phyloP scores from a whole-genome alignment of 2,329 filamentous ascomycete species.

The Fusarium haematococcum region DNA sequence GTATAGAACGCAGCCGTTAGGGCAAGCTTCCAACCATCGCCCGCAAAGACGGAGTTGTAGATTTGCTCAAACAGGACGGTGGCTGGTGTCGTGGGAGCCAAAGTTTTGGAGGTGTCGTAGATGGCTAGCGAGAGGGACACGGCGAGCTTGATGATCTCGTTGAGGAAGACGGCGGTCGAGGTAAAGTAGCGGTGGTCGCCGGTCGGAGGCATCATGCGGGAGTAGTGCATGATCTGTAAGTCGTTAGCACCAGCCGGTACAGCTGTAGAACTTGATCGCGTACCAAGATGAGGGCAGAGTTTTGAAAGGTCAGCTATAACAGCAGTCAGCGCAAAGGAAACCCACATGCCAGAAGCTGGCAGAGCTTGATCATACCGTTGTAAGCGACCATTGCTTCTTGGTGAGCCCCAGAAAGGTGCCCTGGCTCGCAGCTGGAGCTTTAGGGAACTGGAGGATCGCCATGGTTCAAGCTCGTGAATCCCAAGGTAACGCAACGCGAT shows the following conservation, averaged over 20 bases:
- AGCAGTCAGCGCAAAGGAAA: conserved; percentile 23
- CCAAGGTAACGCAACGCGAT: neutral
- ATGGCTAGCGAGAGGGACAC: conserved; percentile 89
- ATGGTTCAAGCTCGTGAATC: conserved; percentile 22
- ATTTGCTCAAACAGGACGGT: conserved; percentile 85
- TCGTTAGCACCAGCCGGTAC: conserved; percentile 70
- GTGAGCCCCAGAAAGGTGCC: conserved; percentile 38
- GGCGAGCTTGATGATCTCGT: conserved; percentile 90
- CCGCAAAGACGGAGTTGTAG: conserved; percentile 83
- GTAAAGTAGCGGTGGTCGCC: conserved; percentile 91
- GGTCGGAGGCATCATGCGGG: conserved; percentile 87
- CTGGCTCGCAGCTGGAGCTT: conserved; percentile 14
- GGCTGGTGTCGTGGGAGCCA: conserved; percentile 82
- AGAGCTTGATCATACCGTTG: conserved; percentile 23
- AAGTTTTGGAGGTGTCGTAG: conserved; percentile 83
- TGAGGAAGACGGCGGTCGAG: conserved; percentile 93
- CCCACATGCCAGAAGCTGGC: neutral
- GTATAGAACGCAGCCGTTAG: conserved; percentile 92
- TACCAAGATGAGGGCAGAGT: conserved; percentile 81
- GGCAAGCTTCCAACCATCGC: conserved; percentile 94
- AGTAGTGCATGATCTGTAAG: conserved; percentile 89
- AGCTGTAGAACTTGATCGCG: conserved; percentile 34
- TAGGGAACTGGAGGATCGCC: conserved; percentile 37
- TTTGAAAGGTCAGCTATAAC: conserved; percentile 76
- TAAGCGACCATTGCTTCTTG: conserved; percentile 44